Percentiles rank a stretch among this genome's conserved stretches.
These are phyloP conservation scores for Sporothrix sp. DNA, from an alignment of 2,329 filamentous ascomycete genomes.

Conservation along the genomic window DNA sequence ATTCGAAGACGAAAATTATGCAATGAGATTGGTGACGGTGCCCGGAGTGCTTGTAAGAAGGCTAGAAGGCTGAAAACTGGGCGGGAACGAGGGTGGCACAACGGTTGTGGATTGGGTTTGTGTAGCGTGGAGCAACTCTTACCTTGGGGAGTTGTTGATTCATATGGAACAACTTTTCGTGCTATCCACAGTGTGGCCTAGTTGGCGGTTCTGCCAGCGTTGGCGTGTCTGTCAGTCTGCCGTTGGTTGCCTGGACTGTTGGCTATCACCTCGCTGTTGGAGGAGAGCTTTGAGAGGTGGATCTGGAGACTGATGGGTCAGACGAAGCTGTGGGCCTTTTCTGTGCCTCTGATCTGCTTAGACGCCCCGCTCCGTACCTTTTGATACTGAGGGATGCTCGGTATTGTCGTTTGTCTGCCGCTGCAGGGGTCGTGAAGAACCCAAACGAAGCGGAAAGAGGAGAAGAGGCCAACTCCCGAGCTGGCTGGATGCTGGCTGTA, in stretches of 20 bases:
- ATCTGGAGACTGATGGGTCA: conserved; percentile 5
- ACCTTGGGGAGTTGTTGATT: conserved; percentile 39
- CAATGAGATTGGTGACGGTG: not conserved
- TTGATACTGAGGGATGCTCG: too few relatives aligned
- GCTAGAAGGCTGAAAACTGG: conserved; percentile 6
- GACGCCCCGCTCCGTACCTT: conserved; percentile 6
- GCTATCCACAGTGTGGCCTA: conserved; percentile 6
- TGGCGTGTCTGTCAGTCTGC: not conserved
- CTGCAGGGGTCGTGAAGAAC: too few relatives aligned
- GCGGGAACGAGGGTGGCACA: conserved; percentile 13
- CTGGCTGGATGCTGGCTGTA: too few relatives aligned
- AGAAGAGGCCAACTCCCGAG: too few relatives aligned
- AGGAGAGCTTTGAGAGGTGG: too few relatives aligned
- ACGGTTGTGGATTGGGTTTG: conserved; percentile 8
- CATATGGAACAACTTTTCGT: conserved; percentile 26
- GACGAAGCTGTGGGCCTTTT: conserved; percentile 8
- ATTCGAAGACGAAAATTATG: conserved; percentile 2
- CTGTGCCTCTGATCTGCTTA: not conserved
- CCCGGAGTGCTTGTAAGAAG: too few relatives aligned
- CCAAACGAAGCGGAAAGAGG: too few relatives aligned
- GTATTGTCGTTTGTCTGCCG: not conserved
- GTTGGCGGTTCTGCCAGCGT: not conserved
- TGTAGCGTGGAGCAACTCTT: conserved; percentile 18
- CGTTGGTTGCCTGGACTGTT: too few relatives aligned
- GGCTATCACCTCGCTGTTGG: too few relatives aligned